phyloP scores from a whole-genome alignment of 1,139 yeast genomes.

The Yamadazyma diospyri region DNA sequence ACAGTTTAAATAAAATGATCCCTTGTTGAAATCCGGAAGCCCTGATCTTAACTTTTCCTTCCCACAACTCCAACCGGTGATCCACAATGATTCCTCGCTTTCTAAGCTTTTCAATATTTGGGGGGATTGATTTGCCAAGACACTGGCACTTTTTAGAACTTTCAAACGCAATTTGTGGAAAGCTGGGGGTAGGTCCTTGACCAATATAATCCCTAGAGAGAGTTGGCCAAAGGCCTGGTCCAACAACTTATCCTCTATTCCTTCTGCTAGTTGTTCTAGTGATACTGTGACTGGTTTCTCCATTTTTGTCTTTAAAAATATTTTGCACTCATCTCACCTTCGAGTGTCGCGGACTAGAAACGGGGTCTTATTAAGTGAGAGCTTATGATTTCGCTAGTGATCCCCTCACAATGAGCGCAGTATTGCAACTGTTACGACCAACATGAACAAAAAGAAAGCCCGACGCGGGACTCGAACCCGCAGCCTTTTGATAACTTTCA shows the following conservation, averaged over 20 bases:
- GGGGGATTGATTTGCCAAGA: constrained; percentile 41
- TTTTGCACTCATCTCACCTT: no score
- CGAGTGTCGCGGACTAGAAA: no score
- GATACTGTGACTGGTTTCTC: constrained; percentile 29
- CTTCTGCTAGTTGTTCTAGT: constrained; percentile 30
- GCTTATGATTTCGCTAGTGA: neutral
- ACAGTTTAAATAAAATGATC: constrained; percentile 61
- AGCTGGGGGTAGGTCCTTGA: constrained; percentile 37
- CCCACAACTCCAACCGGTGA: constrained; percentile 68
- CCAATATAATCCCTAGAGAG: constrained; percentile 53
- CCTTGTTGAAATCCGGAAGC: constrained; percentile 50
- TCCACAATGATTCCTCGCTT: constrained; percentile 46
- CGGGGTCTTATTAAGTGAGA: no score
- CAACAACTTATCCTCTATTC: constrained; percentile 29
- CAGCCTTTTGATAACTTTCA: constrained; percentile 17
- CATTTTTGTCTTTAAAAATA: no score
- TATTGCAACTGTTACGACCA: no score
- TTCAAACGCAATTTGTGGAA: constrained; percentile 36
- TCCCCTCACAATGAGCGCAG: neutral
- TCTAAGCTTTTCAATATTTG: constrained; percentile 37
- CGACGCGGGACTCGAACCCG: constrained; percentile 23
- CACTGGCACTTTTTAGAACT: constrained; percentile 45
- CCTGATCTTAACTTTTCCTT: constrained; percentile 46
- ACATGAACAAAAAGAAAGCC: constrained; percentile 13
- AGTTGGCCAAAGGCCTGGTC: constrained; percentile 54